Conservation (phyloP, 2,329 filamentous ascomycete genomes). For the Chaetomium sp. region DNA sequence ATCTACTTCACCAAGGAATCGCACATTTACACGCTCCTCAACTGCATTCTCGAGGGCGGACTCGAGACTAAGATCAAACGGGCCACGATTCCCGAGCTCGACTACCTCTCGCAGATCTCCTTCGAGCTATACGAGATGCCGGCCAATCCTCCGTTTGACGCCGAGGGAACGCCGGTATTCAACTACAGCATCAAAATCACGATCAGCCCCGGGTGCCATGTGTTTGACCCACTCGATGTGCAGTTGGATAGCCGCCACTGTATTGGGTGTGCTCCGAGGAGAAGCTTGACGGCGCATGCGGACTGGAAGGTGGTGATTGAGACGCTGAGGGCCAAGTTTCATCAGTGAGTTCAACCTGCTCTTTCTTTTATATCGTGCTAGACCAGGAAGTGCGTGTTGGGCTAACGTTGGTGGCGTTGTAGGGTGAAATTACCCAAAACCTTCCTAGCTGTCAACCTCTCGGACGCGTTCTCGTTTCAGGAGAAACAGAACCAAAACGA, state of each 20-base stretch:
- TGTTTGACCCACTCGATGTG: constrained; percentile 92
- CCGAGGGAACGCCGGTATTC: constrained; percentile 62
- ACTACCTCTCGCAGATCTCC: constrained; percentile 95
- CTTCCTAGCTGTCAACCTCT: constrained; percentile 58
- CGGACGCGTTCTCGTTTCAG: constrained; percentile 55
- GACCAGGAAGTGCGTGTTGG: too few relatives aligned
- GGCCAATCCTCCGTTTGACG: constrained; percentile 50
- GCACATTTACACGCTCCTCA: constrained; percentile 95
- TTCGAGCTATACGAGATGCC: constrained; percentile 97
- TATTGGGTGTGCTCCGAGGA: constrained; percentile 86
- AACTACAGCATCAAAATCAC: constrained; percentile 96
- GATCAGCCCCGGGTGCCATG: constrained; percentile 91
- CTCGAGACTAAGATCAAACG: constrained; percentile 96
- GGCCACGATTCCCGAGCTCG: constrained; percentile 90
- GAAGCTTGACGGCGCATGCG: constrained; percentile 81
- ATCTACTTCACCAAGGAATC: constrained; percentile 99
- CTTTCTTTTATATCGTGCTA: background rate
- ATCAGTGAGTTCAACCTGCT: constrained; percentile 59
- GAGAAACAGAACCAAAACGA: constrained; percentile 45
- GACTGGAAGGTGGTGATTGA: constrained; percentile 98
- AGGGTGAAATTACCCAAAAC: constrained; percentile 62
- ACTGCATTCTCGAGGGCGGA: constrained; percentile 95
- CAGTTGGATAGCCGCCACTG: constrained; percentile 94
- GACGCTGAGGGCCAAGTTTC: constrained; percentile 88
- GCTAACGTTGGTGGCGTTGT: background rate